Percentiles rank a stretch among this genome's conserved stretches.
phyloP scores from a whole-genome alignment of 1,139 yeast species.

The Yamadazyma triangularis region DNA sequence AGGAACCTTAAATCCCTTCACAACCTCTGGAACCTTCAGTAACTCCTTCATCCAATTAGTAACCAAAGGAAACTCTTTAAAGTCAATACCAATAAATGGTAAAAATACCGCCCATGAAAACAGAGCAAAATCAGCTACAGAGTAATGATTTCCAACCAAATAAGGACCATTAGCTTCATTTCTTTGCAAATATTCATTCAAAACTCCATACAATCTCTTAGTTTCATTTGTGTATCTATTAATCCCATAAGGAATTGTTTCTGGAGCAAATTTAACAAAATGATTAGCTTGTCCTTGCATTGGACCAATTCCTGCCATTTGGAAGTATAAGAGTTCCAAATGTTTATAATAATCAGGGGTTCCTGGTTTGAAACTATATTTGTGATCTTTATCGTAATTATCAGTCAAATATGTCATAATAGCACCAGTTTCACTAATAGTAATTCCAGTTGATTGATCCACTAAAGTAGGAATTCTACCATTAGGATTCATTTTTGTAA shows the following conservation, averaged over 20 bases:
- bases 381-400: conserved; percentile 50
- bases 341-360: conserved; percentile 46
- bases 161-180: conserved; percentile 40
- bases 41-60: conserved; percentile 42
- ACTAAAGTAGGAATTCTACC: conserved; percentile 59
- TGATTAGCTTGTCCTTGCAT: conserved; percentile 57
- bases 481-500: conserved; percentile 51
- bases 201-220: conserved; percentile 48
- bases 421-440: conserved; percentile 55
- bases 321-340: conserved; percentile 50
- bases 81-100: conserved; percentile 25
- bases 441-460: conserved; percentile 40
- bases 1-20: conserved; percentile 20
- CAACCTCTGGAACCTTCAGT: conserved; percentile 31
- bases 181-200: conserved; percentile 41
- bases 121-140: conserved; percentile 48
- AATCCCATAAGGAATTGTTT: conserved; percentile 49
- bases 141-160: conserved; percentile 53
- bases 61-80: conserved; percentile 40
- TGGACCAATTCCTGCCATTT: conserved; percentile 58
- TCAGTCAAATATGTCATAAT: conserved; percentile 53
- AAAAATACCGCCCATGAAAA: conserved; percentile 32
- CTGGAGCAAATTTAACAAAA: conserved; percentile 40
- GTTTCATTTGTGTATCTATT: conserved; percentile 49
- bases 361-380: conserved; percentile 42